phyloP scores from a whole-genome alignment of 805 yeast species.

The Ogataea methanolica region DNA sequence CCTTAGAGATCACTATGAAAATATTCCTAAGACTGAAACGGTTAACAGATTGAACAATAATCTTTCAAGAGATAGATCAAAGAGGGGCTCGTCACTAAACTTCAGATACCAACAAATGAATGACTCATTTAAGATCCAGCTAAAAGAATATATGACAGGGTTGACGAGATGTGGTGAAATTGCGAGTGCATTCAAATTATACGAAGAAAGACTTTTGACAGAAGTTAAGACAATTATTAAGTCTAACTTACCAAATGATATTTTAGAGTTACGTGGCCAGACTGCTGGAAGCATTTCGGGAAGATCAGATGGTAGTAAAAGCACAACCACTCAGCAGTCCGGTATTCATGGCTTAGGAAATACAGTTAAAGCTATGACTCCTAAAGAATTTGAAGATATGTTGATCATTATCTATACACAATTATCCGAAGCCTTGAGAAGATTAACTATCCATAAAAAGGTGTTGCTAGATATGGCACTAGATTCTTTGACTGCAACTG shows the following conservation, averaged over 20 bases:
- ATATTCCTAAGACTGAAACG: slow-evolving; percentile 42
- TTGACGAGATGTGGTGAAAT: slow-evolving; percentile 60
- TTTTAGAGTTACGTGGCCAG: slow-evolving; percentile 10
- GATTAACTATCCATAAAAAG: slow-evolving; percentile 77
- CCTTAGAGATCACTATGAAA: slow-evolving; percentile 51
- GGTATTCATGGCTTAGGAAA: slow-evolving; percentile 28
- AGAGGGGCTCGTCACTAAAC: neutral
- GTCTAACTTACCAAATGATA: slow-evolving; percentile 51
- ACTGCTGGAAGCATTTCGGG: slow-evolving; percentile 18
- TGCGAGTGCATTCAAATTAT: slow-evolving; percentile 54
- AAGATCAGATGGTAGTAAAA: slow-evolving; percentile 25
- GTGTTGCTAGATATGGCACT: slow-evolving; percentile 67
- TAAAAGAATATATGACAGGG: slow-evolving; percentile 48
- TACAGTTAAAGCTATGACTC: slow-evolving; percentile 61
- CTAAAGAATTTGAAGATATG: slow-evolving; percentile 73
- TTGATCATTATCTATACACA: slow-evolving; percentile 53
- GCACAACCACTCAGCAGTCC: slow-evolving; percentile 20
- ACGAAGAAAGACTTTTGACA: slow-evolving; percentile 61
- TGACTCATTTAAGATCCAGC: slow-evolving; percentile 34
- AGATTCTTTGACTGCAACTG: slow-evolving; percentile 34
- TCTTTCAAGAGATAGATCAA: slow-evolving; percentile 8
- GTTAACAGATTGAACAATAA: slow-evolving; percentile 40
- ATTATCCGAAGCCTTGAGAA: slow-evolving; percentile 66
- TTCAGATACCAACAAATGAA: slow-evolving; percentile 7
- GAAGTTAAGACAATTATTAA: slow-evolving; percentile 75